Percentiles rank a stretch among this genome's conserved stretches.
phyloP scores from a whole-genome alignment of 305 asterid genomes.

The Euphrasia arctica region DNA sequence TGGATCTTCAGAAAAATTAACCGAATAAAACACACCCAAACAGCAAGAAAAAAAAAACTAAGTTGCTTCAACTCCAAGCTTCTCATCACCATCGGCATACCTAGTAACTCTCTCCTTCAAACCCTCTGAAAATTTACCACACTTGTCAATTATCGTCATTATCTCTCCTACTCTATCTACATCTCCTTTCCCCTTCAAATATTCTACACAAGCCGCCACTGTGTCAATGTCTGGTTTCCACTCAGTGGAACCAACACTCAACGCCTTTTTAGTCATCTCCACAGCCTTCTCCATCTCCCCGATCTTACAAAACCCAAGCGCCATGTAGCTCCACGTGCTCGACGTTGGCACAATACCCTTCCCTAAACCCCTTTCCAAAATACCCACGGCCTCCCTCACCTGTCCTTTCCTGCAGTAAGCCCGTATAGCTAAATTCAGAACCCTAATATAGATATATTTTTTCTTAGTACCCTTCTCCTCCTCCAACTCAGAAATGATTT shows the following conservation, averaged over 20 bases:
- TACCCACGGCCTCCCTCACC: slow-evolving; percentile 32
- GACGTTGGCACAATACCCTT: slow-evolving; percentile 24
- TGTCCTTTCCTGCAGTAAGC: slow-evolving; percentile 35
- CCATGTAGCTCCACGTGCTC: slow-evolving; percentile 29
- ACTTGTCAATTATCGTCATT: slow-evolving; percentile 32
- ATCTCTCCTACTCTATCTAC: slow-evolving; percentile 32
- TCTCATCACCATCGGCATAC: slow-evolving; percentile 5
- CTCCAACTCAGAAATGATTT: slow-evolving; percentile 33
- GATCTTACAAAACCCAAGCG: slow-evolving; percentile 22
- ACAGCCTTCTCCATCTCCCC: slow-evolving; percentile 40
- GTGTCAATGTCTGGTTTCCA: slow-evolving; percentile 28
- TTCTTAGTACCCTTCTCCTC: slow-evolving; percentile 6
- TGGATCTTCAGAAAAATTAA: too few relatives aligned
- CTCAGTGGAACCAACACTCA: slow-evolving; percentile 19
- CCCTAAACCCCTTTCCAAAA: slow-evolving; percentile 25
- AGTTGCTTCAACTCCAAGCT: background rate
- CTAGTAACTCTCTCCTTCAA: slow-evolving; percentile 30
- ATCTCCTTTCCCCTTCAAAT: slow-evolving; percentile 42
- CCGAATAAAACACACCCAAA: too few relatives aligned
- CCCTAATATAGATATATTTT: slow-evolving; percentile 22
- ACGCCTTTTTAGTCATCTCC: slow-evolving; percentile 27
- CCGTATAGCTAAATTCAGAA: slow-evolving; percentile 28
- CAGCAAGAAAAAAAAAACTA: background rate
- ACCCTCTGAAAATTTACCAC: slow-evolving; percentile 24
- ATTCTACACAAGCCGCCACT: slow-evolving; percentile 39